These are phyloP conservation scores for Pichia terricola DNA, from an alignment of 1,139 yeast species.

Conservation along the genomic window DNA sequence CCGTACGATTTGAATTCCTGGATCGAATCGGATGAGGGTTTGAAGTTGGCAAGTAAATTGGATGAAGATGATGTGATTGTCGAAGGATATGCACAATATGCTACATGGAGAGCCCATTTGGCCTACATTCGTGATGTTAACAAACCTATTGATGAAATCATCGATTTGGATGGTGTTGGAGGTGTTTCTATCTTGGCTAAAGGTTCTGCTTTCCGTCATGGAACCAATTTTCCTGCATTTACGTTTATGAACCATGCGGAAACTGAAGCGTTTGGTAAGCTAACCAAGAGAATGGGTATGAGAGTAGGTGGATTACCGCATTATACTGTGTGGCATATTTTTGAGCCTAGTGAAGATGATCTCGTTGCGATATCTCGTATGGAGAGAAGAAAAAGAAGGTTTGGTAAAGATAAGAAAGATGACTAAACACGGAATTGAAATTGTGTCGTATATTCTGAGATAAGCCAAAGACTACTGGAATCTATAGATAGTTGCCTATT, in stretches of 20 bases:
- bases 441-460: too few species aligned
- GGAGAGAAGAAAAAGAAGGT: slow-evolving; percentile 56
- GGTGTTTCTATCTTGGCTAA: slow-evolving; percentile 82
- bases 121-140: slow-evolving; percentile 51
- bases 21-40: slow-evolving; percentile 69
- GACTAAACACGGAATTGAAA: not conserved
- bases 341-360: slow-evolving; percentile 90
- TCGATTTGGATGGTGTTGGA: slow-evolving; percentile 81
- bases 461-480: too few species aligned
- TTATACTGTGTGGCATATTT: slow-evolving; percentile 78
- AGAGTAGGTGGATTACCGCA: slow-evolving; percentile 79
- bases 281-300: slow-evolving; percentile 73
- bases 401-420: slow-evolving; percentile 1
- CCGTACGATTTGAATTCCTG: slow-evolving; percentile 84
- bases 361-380: slow-evolving; percentile 59
- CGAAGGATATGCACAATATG: slow-evolving; percentile 85
- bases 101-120: slow-evolving; percentile 80
- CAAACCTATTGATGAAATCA: slow-evolving; percentile 56
- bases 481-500: too few species aligned
- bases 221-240: slow-evolving; percentile 80
- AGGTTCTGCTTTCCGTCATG: slow-evolving; percentile 70
- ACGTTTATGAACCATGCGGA: slow-evolving; percentile 85
- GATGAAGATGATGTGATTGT: slow-evolving; percentile 83
- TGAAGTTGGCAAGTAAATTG: slow-evolving; percentile 54
- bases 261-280: slow-evolving; percentile 82